Percentiles rank a stretch among this genome's conserved stretches.
These are phyloP conservation scores for Vinca minor DNA, from an alignment of 257 asterid species.

Conservation along the genomic window DNA sequence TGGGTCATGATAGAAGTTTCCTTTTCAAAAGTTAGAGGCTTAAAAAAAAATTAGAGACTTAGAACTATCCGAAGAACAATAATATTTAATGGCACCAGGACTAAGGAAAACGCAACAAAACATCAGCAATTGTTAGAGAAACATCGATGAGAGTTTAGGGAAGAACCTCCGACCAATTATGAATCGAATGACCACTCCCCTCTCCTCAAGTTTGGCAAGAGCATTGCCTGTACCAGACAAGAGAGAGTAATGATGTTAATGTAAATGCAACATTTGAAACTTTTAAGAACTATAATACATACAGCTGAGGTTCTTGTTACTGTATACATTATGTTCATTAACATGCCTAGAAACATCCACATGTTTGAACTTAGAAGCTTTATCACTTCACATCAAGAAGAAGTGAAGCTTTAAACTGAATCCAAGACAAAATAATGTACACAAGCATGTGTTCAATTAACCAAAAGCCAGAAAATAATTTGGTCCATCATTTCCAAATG, in stretches of 20 bases:
- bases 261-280: not conserved
- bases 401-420: not conserved
- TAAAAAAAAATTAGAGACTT: too few relatives aligned
- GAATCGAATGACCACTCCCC: constrained; percentile 65
- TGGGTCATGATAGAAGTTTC: constrained; percentile 8
- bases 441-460: not conserved
- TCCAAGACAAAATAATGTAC: too few relatives aligned
- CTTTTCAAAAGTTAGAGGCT: not conserved
- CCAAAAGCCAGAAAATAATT: not conserved
- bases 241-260: not conserved
- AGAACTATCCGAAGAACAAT: constrained; percentile 10
- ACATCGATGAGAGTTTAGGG: constrained; percentile 13
- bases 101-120: constrained; percentile 13
- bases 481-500: not conserved
- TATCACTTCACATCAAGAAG: not conserved
- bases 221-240: constrained; percentile 45
- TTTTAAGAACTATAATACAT: not conserved
- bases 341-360: not conserved
- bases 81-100: not conserved
- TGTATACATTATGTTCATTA: not conserved
- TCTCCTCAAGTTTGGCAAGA: constrained; percentile 64
- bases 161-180: constrained; percentile 78
- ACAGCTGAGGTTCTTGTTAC: not conserved
- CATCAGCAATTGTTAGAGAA: not conserved
- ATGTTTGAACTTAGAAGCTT: not conserved